phyloP scores from a whole-genome alignment of 1,139 yeast genomes.

The Kodamaea sp. region DNA sequence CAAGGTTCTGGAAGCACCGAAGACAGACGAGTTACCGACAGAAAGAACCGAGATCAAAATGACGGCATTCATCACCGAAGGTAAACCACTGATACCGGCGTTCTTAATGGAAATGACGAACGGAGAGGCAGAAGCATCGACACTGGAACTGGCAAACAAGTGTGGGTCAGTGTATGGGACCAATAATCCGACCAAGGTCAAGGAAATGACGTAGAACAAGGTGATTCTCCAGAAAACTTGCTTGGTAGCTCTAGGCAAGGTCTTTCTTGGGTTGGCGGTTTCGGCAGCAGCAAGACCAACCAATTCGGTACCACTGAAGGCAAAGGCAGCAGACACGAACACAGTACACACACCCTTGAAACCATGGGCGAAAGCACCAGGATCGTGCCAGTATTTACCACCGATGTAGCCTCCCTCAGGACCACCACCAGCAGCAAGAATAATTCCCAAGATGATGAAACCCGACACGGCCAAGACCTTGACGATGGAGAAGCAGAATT shows the following conservation, averaged over 20 bases:
- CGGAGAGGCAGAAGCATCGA: constrained; percentile 67
- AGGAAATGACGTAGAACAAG: constrained; percentile 60
- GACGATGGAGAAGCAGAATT: constrained; percentile 38
- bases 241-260: constrained; percentile 68
- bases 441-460: constrained; percentile 41
- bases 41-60: constrained; percentile 27
- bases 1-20: constrained; percentile 78
- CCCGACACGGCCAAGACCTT: constrained; percentile 42
- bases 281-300: constrained; percentile 51
- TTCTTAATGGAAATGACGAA: constrained; percentile 54
- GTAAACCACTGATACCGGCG: constrained; percentile 27
- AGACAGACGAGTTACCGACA: constrained; percentile 48
- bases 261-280: constrained; percentile 49
- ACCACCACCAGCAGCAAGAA: constrained; percentile 44
- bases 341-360: constrained; percentile 46
- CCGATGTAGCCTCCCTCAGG: constrained; percentile 42
- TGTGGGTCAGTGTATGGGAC: constrained; percentile 62
- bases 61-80: constrained; percentile 28
- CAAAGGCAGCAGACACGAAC: constrained; percentile 45
- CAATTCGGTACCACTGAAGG: constrained; percentile 48
- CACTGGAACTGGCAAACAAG: constrained; percentile 49
- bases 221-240: constrained; percentile 75
- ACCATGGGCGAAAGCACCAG: constrained; percentile 43
- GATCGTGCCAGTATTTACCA: constrained; percentile 48
- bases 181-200: constrained; percentile 61